Conservation (phyloP, 179 eudicot genomes). For the Vitellaria paradoxa region DNA sequence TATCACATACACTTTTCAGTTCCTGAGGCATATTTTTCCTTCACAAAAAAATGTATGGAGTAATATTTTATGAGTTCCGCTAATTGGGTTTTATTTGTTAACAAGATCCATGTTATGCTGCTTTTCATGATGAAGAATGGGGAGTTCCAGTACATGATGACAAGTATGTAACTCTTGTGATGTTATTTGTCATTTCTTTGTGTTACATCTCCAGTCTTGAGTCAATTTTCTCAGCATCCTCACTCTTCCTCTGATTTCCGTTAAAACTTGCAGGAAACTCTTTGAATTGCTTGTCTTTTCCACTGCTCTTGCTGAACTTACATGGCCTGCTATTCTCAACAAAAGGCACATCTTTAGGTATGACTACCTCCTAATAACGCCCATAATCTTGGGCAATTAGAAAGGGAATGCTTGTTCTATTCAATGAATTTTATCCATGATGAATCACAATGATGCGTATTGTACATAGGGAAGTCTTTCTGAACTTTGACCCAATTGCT, state of each 20-base stretch:
- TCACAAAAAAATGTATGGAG: too few relatives aligned
- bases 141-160: slow-evolving; percentile 89
- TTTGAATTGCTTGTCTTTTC: slow-evolving; percentile 85
- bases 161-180: slow-evolving; percentile 39
- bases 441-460: slow-evolving; percentile 3
- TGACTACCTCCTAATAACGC: neutral
- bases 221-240: neutral
- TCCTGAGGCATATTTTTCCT: too few relatives aligned
- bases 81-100: too few relatives aligned
- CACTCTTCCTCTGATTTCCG: neutral
- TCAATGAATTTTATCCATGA: neutral
- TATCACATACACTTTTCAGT: too few relatives aligned
- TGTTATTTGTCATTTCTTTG: too few relatives aligned
- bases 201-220: neutral
- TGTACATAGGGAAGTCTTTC: slow-evolving; percentile 70
- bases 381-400: neutral
- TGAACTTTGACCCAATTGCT: slow-evolving; percentile 67
- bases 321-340: slow-evolving; percentile 90
- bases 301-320: slow-evolving; percentile 83
- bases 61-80: too few relatives aligned
- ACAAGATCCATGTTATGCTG: slow-evolving; percentile 66
- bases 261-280: slow-evolving; percentile 54
- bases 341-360: slow-evolving; percentile 78
- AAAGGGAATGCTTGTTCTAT: neutral
- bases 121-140: slow-evolving; percentile 97